A percentile compares a stretch with the other conserved stretches of the same genome.
These are phyloP conservation scores for Cenchrus americanus DNA, from an alignment of 176 grass and related monocot genomes.

Conservation along the genomic window DNA sequence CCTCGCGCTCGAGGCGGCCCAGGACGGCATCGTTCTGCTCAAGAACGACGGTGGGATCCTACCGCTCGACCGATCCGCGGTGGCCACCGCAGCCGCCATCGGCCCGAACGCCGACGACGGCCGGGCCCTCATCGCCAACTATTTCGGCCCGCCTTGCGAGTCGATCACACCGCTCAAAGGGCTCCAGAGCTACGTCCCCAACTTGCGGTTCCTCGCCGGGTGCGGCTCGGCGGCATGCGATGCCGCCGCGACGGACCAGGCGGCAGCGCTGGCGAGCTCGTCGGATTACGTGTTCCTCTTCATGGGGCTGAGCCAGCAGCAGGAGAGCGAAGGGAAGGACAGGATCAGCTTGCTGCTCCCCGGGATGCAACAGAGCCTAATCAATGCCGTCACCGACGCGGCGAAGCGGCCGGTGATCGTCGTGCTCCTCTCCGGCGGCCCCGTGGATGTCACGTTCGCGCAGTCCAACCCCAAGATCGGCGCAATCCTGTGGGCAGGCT, in stretches of 20 bases:
- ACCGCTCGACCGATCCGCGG: slow-evolving; percentile 30
- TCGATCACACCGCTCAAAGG: slow-evolving; percentile 36
- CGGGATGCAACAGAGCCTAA: slow-evolving; percentile 60
- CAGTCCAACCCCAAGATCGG: slow-evolving; percentile 56
- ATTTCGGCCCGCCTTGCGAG: slow-evolving; percentile 63
- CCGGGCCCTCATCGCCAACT: slow-evolving; percentile 58
- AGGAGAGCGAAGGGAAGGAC: slow-evolving; percentile 71
- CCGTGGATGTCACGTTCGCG: slow-evolving; percentile 66
- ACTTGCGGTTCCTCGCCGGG: slow-evolving; percentile 45
- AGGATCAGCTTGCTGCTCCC: slow-evolving; percentile 62
- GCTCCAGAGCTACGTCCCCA: slow-evolving; percentile 1
- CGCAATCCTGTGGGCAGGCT: slow-evolving; percentile 67
- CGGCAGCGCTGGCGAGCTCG: not conserved
- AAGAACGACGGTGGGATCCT: slow-evolving; percentile 57
- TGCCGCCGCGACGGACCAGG: slow-evolving; percentile 11
- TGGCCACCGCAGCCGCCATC: slow-evolving; percentile 48
- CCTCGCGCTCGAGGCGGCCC: slow-evolving; percentile 68
- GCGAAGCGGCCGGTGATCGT: slow-evolving; percentile 60
- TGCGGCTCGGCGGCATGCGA: slow-evolving; percentile 41
- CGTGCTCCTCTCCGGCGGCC: slow-evolving; percentile 69
- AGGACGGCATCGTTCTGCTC: slow-evolving; percentile 79
- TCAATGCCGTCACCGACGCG: slow-evolving; percentile 55
- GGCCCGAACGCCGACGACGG: slow-evolving; percentile 59
- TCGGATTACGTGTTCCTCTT: slow-evolving; percentile 57
- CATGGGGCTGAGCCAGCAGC: slow-evolving; percentile 60